Evolutionary conservation across 371 early-diverging fungal genomes (phyloP).

Genomic region (Mucor velutinosus): DNA sequence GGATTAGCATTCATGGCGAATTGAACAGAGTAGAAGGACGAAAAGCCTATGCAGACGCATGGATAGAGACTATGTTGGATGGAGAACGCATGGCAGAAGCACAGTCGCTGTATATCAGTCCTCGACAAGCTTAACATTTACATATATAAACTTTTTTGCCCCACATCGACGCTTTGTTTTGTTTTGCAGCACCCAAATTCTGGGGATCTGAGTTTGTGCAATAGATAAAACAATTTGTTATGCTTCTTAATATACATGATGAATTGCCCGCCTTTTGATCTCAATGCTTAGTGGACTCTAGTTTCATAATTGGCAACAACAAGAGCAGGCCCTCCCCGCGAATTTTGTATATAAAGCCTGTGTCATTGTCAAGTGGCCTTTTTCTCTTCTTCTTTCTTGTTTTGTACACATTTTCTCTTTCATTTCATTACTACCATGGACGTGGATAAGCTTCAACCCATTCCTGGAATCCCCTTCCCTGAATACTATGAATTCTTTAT

Average conservation of each 20-base stretch:
- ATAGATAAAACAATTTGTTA: not conserved
- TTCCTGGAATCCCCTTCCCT: constrained; percentile 62
- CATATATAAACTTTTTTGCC: not conserved
- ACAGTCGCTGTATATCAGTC: constrained; percentile 35
- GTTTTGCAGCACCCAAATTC: constrained; percentile 14
- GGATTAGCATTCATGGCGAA: constrained; percentile 58
- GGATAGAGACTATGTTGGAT: constrained; percentile 56
- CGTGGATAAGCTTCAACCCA: constrained; percentile 36
- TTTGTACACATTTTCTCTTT: not conserved
- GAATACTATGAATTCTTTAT: constrained; percentile 69
- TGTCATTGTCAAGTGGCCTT: not conserved
- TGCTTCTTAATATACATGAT: not conserved
- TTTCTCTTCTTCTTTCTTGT: constrained; percentile 5
- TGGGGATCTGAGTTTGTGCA: constrained; percentile 18
- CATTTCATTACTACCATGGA: constrained; percentile 10
- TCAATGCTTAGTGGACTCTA: not conserved
- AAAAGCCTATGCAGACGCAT: constrained; percentile 71
- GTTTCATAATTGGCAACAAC: not conserved
- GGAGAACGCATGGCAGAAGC: constrained; percentile 43
- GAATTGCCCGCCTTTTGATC: not conserved
- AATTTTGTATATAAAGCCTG: constrained; percentile 1
- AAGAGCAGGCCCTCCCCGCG: not conserved
- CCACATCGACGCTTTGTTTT: not conserved
- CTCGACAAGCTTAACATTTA: constrained; percentile 13
- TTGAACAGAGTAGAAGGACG: constrained; percentile 67